phyloP scores from a whole-genome alignment of 495 filamentous ascomycete species.

The Aspergillus avenaceus region DNA sequence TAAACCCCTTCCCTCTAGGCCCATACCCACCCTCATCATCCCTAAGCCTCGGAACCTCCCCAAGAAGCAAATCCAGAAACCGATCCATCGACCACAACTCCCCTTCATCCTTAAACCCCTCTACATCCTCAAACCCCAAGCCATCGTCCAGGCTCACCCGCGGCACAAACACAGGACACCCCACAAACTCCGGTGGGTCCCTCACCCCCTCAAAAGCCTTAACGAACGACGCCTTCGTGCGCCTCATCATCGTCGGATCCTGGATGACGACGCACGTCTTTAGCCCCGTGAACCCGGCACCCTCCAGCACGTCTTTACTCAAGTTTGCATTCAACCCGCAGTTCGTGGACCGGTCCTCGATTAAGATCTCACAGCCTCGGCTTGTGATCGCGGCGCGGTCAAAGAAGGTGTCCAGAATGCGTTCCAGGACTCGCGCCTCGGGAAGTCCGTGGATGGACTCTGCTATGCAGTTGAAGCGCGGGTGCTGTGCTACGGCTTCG shows the following conservation, averaged over 20 bases:
- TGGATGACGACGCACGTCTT: constrained; percentile 25
- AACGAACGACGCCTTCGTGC: constrained; percentile 32
- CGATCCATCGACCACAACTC: constrained; percentile 22
- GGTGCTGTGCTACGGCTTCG: constrained; percentile 22
- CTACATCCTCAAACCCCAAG: too few species aligned
- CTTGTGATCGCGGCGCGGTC: constrained; percentile 17
- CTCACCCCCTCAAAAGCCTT: constrained; percentile 15
- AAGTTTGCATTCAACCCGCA: constrained; percentile 32
- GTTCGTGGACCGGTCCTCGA: constrained; percentile 35
- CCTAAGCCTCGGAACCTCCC: constrained; percentile 30
- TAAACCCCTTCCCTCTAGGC: constrained; percentile 30
- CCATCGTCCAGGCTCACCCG: constrained; percentile 7
- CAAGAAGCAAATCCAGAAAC: constrained; percentile 27
- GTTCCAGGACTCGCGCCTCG: constrained; percentile 28
- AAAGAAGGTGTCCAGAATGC: constrained; percentile 26
- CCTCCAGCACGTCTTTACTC: constrained; percentile 23
- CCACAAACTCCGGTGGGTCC: constrained; percentile 19
- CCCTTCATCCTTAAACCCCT: too few species aligned
- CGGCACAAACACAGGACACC: constrained; percentile 30
- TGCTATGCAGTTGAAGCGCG: constrained; percentile 16
- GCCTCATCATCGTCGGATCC: constrained; percentile 35
- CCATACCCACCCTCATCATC: constrained; percentile 36
- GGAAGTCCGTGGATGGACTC: constrained; percentile 19
- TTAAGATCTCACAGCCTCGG: constrained; percentile 20
- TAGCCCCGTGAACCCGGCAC: constrained; percentile 8